These are phyloP conservation scores for Ophiostoma quercus DNA, from an alignment of 2,329 filamentous ascomycete genomes.

Conservation along the genomic window DNA sequence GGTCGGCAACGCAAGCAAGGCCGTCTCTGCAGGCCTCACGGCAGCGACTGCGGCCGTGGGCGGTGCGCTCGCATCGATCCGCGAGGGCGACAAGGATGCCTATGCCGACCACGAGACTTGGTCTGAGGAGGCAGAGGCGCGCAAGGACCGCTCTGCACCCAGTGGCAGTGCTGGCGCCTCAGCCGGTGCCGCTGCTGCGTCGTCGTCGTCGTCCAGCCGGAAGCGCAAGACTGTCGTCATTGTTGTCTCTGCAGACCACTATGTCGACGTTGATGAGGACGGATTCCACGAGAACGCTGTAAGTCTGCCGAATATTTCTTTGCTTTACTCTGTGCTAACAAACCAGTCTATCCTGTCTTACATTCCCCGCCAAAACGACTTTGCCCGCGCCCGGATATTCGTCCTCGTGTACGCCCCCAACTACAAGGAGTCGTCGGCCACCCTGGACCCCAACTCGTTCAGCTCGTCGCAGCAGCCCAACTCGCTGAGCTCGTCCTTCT, in stretches of 20 bases:
- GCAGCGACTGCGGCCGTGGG: constrained; percentile 79
- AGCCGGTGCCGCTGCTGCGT: background rate
- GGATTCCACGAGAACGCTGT: constrained; percentile 74
- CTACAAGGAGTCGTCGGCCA: constrained; percentile 63
- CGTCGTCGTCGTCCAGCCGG: constrained; percentile 27
- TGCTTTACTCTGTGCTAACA: background rate
- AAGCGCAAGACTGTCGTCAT: constrained; percentile 77
- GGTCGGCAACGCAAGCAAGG: constrained; percentile 75
- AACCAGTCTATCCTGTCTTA: constrained; percentile 77
- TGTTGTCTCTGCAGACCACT: constrained; percentile 74
- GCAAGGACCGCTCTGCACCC: constrained; percentile 36
- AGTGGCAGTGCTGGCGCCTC: background rate
- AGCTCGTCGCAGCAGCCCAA: constrained; percentile 40
- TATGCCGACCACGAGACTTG: constrained; percentile 85
- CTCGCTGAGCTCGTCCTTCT: constrained; percentile 76
- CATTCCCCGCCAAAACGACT: constrained; percentile 72
- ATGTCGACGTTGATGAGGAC: constrained; percentile 54
- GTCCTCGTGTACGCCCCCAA: constrained; percentile 84
- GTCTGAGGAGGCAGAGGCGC: constrained; percentile 81
- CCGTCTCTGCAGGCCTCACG: constrained; percentile 72
- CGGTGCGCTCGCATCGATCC: constrained; percentile 74
- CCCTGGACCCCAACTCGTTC: constrained; percentile 34
- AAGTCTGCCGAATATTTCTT: constrained; percentile 38
- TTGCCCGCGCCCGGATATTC: constrained; percentile 70
- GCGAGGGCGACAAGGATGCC: constrained; percentile 74